phyloP scores from a whole-genome alignment of 1,139 yeast species.

The Casaregolazyma suthepensis region DNA sequence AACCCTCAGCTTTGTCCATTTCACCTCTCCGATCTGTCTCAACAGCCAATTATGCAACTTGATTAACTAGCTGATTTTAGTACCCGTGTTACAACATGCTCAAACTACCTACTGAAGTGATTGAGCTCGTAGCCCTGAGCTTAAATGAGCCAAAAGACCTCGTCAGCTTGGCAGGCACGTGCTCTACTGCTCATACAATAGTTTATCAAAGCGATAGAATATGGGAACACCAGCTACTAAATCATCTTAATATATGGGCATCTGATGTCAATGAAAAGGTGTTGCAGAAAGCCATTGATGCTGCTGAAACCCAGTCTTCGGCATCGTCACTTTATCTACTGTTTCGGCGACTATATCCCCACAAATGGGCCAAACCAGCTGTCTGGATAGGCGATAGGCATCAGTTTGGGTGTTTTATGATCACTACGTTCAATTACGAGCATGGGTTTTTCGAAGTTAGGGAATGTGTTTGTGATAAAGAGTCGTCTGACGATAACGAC shows the following conservation, averaged over 20 bases:
- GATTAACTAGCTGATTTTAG: not conserved
- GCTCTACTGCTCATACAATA: constrained; percentile 15
- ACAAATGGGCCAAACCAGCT: constrained; percentile 25
- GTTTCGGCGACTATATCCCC: constrained; percentile 18
- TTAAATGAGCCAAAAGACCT: constrained; percentile 21
- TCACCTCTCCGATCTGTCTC: not conserved
- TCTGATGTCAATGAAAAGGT: not conserved
- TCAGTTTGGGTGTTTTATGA: constrained; percentile 25
- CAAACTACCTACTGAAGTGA: constrained; percentile 24
- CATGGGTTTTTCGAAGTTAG: constrained; percentile 19
- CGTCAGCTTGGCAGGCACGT: constrained; percentile 18
- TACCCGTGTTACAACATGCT: not conserved
- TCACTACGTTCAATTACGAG: constrained; percentile 22
- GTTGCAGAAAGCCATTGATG: not conserved
- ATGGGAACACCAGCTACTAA: constrained; percentile 17
- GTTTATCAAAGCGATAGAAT: constrained; percentile 17
- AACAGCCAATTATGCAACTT: not conserved
- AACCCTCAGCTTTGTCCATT: not conserved
- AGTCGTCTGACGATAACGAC: constrained; percentile 7
- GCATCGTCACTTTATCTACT: constrained; percentile 16
- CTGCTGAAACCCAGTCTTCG: constrained; percentile 10
- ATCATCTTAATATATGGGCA: constrained; percentile 1
- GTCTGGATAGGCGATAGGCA: constrained; percentile 29
- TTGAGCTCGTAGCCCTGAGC: constrained; percentile 16
- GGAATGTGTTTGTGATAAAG: constrained; percentile 13